phyloP scores from a whole-genome alignment of 345 rosid species.

The Acer negundo region DNA sequence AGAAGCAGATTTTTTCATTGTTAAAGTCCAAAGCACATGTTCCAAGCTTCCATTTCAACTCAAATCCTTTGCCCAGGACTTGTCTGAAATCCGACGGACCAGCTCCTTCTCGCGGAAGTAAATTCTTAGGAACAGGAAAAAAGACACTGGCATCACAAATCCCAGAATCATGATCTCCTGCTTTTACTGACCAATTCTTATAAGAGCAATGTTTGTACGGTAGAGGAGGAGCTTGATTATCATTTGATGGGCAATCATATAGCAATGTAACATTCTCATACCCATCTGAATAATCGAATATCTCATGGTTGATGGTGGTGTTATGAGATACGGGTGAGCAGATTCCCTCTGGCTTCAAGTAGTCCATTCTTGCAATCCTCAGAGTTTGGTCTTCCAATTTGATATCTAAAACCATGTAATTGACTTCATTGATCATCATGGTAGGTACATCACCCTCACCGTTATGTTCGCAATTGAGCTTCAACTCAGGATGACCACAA shows the following conservation, averaged over 20 bases:
- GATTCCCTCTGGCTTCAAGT: background rate
- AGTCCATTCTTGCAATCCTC: slow-evolving; percentile 22
- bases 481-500: slow-evolving; percentile 42
- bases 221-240: too few relatives aligned
- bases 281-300: background rate
- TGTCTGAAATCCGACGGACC: background rate
- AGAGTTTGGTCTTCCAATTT: background rate
- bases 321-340: slow-evolving; percentile 16
- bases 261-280: slow-evolving; percentile 25
- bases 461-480: slow-evolving; percentile 36
- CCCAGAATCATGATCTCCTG: background rate
- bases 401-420: slow-evolving; percentile 32
- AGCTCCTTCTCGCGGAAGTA: too few relatives aligned
- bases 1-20: too few relatives aligned
- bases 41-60: slow-evolving; percentile 34
- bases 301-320: slow-evolving; percentile 12
- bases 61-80: slow-evolving; percentile 24
- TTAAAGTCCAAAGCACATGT: slow-evolving; percentile 1
- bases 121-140: slow-evolving; percentile 10
- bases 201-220: too few relatives aligned
- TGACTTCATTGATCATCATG: slow-evolving; percentile 13
- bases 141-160: slow-evolving; percentile 1
- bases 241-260: slow-evolving; percentile 23
- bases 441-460: background rate
- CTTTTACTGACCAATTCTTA: too few relatives aligned